phyloP scores from a whole-genome alignment of 495 filamentous ascomycete genomes.

The Penicillium paradoxum region DNA sequence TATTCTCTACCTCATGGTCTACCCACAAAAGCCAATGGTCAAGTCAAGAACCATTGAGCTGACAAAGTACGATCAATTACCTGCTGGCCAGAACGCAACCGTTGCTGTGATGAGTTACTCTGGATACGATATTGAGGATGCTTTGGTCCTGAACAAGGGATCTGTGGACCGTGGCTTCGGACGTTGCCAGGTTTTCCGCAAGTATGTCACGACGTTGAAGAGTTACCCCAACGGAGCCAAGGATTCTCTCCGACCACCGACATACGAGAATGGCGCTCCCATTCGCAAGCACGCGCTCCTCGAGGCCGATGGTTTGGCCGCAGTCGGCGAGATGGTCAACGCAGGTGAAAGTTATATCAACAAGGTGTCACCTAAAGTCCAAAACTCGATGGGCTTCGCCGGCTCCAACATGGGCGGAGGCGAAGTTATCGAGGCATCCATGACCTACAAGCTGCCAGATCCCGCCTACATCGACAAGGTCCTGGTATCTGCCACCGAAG shows the following conservation, averaged over 20 bases:
- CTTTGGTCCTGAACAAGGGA: slow-evolving; percentile 92
- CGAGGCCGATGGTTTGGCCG: slow-evolving; percentile 74
- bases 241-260: slow-evolving; percentile 64
- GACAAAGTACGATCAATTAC: slow-evolving; percentile 94
- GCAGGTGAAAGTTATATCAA: slow-evolving; percentile 80
- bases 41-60: slow-evolving; percentile 95
- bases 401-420: slow-evolving; percentile 56
- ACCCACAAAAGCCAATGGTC: slow-evolving; percentile 96
- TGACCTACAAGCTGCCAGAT: slow-evolving; percentile 80
- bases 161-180: slow-evolving; percentile 92
- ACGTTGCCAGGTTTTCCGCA: slow-evolving; percentile 91
- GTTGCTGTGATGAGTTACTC: slow-evolving; percentile 99
- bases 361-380: slow-evolving; percentile 74
- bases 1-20: slow-evolving; percentile 91
- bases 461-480: slow-evolving; percentile 90
- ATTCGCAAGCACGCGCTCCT: slow-evolving; percentile 71
- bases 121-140: slow-evolving; percentile 99
- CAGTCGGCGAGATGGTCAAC: slow-evolving; percentile 70
- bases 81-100: slow-evolving; percentile 92
- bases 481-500: slow-evolving; percentile 80
- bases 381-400: slow-evolving; percentile 53
- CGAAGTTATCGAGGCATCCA: slow-evolving; percentile 56
- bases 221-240: slow-evolving; percentile 75
- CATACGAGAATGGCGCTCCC: slow-evolving; percentile 54
- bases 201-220: slow-evolving; percentile 70